Conservation (phyloP, 768 basidiomycete species). For the Amanita brunnescens region DNA sequence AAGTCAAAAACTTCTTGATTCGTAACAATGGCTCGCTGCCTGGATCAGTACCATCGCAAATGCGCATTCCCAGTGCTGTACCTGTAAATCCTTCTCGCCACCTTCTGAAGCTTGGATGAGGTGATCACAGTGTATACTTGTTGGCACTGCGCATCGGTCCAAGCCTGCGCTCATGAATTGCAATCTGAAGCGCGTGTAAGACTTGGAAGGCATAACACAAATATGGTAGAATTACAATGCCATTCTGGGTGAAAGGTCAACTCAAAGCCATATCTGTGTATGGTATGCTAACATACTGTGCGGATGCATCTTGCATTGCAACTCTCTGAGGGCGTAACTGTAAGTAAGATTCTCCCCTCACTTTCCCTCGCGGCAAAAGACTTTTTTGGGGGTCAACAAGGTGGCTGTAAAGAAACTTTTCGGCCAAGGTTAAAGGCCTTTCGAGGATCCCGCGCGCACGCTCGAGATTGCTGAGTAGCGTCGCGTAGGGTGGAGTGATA, state of each 20-base stretch:
- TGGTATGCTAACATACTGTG: slow-evolving; percentile 52
- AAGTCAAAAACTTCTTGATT: slow-evolving; percentile 99
- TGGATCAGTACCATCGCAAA: slow-evolving; percentile 1
- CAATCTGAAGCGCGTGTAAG: slow-evolving; percentile 36
- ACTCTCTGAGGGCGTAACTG: slow-evolving; percentile 89
- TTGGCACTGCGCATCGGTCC: slow-evolving; percentile 72
- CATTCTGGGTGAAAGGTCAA: slow-evolving; percentile 44
- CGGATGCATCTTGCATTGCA: slow-evolving; percentile 94
- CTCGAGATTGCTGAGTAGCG: slow-evolving; percentile 61
- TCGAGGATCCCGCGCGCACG: slow-evolving; percentile 61
- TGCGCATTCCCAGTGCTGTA: slow-evolving; percentile 18
- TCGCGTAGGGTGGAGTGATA: slow-evolving; percentile 80
- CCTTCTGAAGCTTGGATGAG: slow-evolving; percentile 92
- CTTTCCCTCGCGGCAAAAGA: slow-evolving; percentile 52
- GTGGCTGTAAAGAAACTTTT: slow-evolving; percentile 97
- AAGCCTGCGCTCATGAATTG: slow-evolving; percentile 99
- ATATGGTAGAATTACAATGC: slow-evolving; percentile 48
- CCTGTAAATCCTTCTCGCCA: slow-evolving; percentile 79
- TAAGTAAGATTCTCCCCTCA: slow-evolving; percentile 83
- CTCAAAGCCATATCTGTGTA: slow-evolving; percentile 8
- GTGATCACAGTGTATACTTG: slow-evolving; percentile 97
- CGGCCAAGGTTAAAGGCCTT: slow-evolving; percentile 85
- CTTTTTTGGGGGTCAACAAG: slow-evolving; percentile 69
- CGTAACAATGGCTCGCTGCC: slow-evolving; percentile 69
- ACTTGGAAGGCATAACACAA: not conserved